A percentile compares a stretch with the other conserved stretches of the same genome.
These are phyloP conservation scores for Artemisia tridentata DNA, from an alignment of 129 eudicot species.

Conservation along the genomic window DNA sequence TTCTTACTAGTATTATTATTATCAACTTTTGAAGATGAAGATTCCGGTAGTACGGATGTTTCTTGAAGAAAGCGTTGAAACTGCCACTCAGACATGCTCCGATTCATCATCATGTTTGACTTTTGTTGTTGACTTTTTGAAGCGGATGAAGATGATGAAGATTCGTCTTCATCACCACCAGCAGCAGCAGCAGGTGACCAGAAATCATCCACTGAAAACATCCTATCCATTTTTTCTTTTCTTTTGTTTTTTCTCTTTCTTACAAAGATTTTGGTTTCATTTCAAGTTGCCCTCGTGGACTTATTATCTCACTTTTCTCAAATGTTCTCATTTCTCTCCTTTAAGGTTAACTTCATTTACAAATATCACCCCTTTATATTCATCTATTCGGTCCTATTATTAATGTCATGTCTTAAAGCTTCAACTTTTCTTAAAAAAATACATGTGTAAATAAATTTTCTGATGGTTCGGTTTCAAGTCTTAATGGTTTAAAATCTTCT, in stretches of 20 bases:
- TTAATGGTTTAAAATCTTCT: too few relatives aligned
- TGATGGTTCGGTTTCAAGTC: too few relatives aligned
- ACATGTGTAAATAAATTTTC: too few relatives aligned
- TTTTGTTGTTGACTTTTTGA: constrained; percentile 21
- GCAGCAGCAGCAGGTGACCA: constrained; percentile 60
- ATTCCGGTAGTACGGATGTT: constrained; percentile 38
- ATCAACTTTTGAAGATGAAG: constrained; percentile 39
- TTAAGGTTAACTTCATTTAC: too few relatives aligned
- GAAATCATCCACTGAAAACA: constrained; percentile 87
- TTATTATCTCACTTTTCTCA: too few relatives aligned
- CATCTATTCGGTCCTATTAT: too few relatives aligned
- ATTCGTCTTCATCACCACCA: constrained; percentile 27
- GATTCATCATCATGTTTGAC: constrained; percentile 60
- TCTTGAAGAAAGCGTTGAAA: constrained; percentile 84
- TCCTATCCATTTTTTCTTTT: constrained; percentile 75
- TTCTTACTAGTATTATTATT: constrained; percentile 11
- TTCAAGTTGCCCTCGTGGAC: too few relatives aligned
- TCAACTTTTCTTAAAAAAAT: too few relatives aligned
- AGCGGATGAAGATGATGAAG: constrained; percentile 31
- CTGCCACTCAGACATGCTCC: constrained; percentile 91
- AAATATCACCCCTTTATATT: too few relatives aligned
- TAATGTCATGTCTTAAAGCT: too few relatives aligned
- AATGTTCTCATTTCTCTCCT: too few relatives aligned
- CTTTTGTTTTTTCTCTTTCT: background rate
- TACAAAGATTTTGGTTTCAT: too few relatives aligned